Evolutionary conservation across 352 stramenopile genomes (phyloP).

Genomic region (Pythium periplocum): DNA sequence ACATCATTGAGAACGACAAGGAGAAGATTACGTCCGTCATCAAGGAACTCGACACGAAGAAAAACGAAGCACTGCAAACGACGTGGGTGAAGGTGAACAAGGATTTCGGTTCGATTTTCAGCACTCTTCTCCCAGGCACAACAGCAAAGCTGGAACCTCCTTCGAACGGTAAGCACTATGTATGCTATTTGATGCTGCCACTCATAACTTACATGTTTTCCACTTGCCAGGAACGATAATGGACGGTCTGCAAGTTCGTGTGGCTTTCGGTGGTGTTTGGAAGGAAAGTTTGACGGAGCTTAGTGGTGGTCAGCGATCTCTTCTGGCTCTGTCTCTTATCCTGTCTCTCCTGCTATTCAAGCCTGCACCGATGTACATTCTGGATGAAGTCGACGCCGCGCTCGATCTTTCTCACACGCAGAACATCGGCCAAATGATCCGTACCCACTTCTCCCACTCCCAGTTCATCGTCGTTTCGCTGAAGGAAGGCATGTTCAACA

Average conservation of each 20-base stretch:
- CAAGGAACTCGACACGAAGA: constrained; percentile 98
- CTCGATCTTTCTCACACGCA: constrained; percentile 99
- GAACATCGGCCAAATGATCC: constrained; percentile 99
- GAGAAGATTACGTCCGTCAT: constrained; percentile 99
- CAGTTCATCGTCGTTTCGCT: constrained; percentile 99
- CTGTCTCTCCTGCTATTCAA: constrained; percentile 98
- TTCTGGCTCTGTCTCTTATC: constrained; percentile 99
- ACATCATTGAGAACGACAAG: constrained; percentile 99
- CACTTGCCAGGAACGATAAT: constrained; percentile 66
- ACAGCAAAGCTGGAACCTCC: constrained; percentile 97
- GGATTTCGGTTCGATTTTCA: constrained; percentile 99
- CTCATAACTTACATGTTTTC: constrained; percentile 2
- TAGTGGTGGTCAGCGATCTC: constrained; percentile 97
- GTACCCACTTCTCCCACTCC: constrained; percentile 98
- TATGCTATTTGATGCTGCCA: no score
- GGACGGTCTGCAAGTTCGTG: constrained; percentile 97
- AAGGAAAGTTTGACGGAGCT: constrained; percentile 99
- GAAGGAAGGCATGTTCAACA: constrained; percentile 99
- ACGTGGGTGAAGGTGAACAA: constrained; percentile 99
- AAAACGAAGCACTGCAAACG: constrained; percentile 94
- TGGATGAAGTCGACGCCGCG: constrained; percentile 99
- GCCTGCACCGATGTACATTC: constrained; percentile 99
- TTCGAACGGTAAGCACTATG: constrained; percentile 56
- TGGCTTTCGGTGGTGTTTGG: constrained; percentile 98
- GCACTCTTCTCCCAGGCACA: constrained; percentile 95